Base-by-base conservation (phyloP, 257 asterid genomes). In the Eustoma russellianum region DNA sequence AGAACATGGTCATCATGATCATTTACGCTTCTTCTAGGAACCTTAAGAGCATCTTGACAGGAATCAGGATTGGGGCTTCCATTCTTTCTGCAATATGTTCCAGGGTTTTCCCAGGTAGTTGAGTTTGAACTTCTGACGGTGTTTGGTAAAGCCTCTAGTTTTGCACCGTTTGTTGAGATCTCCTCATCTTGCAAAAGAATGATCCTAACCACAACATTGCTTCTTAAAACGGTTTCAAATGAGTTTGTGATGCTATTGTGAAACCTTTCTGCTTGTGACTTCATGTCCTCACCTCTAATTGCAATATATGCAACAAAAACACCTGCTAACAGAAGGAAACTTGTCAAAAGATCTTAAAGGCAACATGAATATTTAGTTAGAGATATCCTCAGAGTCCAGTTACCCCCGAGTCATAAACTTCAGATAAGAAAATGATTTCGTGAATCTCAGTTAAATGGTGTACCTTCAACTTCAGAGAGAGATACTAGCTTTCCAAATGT, bases 171-270 rank as follows among this genome's bases (percentile, higher is more conserved):
- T 15, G 41, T 40, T 34, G 72, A 57, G 17, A 50, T 41, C 33
- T 57, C 61, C 60, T 64, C 77, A 5, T 67, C 72, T 0, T 75
- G 68, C 55, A 80, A 67, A 45, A 79, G 74, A 69, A 88, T 70
- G 46, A 92, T 74, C 76, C 71, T 81, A 41, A 85, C 87, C 78
- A 83, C 95, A 50, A 85, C 94, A 52, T 81, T 85, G 43, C 85
- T 78, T 53, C 74, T 80, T 57, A 92, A 69, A 58, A 85, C 87
- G 48, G 75, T 75, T 75, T 88, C 94, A 56, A 92, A 85, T 35
- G 92, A 79, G 70, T 85, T 85, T 0, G 94, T 79, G 80, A 92
- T 88, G 63, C 99, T 92, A 77, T 97, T 85, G 13, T 79, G 78
- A 46, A 80, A 92, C 66, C 97, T 85, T 73, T 88, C 94, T 15